Evolutionary conservation across 2,329 filamentous ascomycete species (phyloP), one percentile per base, ranked within the genome.

Genomic region (Gaeumannomyces tritici): DNA sequence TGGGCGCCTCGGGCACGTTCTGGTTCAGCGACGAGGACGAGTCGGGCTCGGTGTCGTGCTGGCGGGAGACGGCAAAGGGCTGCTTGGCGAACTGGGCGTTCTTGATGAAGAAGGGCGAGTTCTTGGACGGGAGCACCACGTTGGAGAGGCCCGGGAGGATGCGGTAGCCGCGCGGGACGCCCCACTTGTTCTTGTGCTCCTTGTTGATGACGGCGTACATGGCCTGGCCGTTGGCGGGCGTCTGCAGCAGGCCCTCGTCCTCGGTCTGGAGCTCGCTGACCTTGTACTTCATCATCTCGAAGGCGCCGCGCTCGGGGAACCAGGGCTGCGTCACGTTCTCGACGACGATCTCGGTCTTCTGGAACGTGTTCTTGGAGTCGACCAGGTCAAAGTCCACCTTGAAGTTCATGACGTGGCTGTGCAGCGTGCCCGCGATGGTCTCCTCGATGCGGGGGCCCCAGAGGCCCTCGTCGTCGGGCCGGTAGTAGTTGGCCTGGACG

Each of bases 21-120:
- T 69, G 65, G 62, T 73, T 73, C 65, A 71, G 71, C 59, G 67
- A 65, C 58, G 67, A 70, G 63, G 76, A 74, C 57, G 70, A 68
- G 24, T 73, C 74, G 1, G 72, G 73, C 68, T 82, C 79, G 0
- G 67, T 75, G 65, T 82, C 80, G 66, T 80, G 75, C 54, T 79
- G 78, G 9, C 70, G 68, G 24, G 75, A 75, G 33, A 80, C 71
- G 21, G 72, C 71, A 9, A 80, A 66, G 63, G 78, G 74, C 54
- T 65, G 61, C 65, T 69, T 70, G 63, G 66, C 63, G 61, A 67
- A 64, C 11, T 51, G 54, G 57, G 62, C 62, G 47, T 65, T 63
- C 59, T 63, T 54, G 35, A 61, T 61, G 57, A 61, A 65, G 59
- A 70, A 76, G 8, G 74, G 73, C 42, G 73, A 76, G 61, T 72